Evolutionary conservation across 805 yeast species (phyloP).

Genomic region (Wickerhamiella allomyrinae): DNA sequence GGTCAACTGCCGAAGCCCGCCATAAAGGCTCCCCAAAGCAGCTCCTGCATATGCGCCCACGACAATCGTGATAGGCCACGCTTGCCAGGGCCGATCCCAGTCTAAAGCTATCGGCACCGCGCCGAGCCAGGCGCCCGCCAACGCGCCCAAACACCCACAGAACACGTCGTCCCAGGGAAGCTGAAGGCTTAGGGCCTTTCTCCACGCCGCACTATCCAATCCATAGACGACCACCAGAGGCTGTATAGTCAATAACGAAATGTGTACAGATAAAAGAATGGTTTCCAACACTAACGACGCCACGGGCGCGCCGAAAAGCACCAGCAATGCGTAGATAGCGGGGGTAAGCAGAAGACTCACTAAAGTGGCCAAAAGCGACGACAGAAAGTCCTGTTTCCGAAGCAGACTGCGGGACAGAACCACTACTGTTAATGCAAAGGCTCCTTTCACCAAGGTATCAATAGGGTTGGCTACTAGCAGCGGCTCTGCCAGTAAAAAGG

Average conservation of each 20-base stretch:
- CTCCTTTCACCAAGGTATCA: constrained; percentile 6
- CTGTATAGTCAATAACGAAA: constrained; percentile 43
- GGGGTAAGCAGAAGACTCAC: constrained; percentile 21
- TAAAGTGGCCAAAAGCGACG: constrained; percentile 21
- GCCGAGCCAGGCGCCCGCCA: constrained; percentile 79
- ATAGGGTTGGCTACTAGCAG: constrained; percentile 8
- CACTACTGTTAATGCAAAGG: not conserved
- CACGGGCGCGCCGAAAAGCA: constrained; percentile 75
- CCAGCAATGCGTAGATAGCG: constrained; percentile 24
- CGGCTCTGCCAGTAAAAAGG: constrained; percentile 11
- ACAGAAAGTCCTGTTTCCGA: constrained; percentile 11
- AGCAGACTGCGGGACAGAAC: not conserved
- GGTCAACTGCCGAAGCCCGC: not conserved
- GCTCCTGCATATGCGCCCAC: constrained; percentile 70
- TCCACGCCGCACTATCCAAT: constrained; percentile 37
- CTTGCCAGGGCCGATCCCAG: constrained; percentile 97
- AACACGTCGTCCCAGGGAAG: constrained; percentile 24
- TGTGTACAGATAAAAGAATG: constrained; percentile 43
- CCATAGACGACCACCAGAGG: constrained; percentile 48
- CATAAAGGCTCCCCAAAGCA: constrained; percentile 33
- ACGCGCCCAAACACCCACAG: constrained; percentile 29
- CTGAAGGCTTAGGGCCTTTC: constrained; percentile 20
- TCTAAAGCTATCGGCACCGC: constrained; percentile 89
- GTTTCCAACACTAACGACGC: constrained; percentile 40
- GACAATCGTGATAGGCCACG: constrained; percentile 82